phyloP scores from a whole-genome alignment of 2,329 filamentous ascomycete species.

The Ceratocystis lukuohia region DNA sequence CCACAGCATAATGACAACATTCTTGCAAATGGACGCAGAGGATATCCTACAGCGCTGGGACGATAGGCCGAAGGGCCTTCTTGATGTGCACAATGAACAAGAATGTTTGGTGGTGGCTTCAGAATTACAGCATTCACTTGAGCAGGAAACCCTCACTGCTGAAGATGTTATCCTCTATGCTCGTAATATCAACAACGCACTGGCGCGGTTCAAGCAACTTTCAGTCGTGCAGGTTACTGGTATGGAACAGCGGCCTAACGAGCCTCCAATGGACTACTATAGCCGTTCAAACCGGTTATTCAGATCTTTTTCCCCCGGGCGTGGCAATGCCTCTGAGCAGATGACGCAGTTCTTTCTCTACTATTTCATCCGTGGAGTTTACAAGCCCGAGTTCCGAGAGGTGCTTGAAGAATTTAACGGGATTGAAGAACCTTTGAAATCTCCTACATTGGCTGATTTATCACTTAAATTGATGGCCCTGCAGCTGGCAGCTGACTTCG shows the following conservation, averaged over 20 bases:
- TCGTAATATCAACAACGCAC: conserved; percentile 1
- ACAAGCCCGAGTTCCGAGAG: conserved; percentile 33
- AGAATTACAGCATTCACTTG: conserved; percentile 9
- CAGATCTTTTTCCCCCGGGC: conserved; percentile 28
- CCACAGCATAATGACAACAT: conserved; percentile 11
- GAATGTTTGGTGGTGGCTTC: conserved; percentile 4
- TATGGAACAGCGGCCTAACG: conserved; percentile 17
- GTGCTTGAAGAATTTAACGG: conserved; percentile 28
- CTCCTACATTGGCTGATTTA: conserved; percentile 29
- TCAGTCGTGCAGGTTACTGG: conserved; percentile 15
- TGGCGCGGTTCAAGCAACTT: conserved; percentile 19
- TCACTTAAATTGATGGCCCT: conserved; percentile 40
- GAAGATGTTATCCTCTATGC: neutral
- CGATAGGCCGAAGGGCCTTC: conserved; percentile 8
- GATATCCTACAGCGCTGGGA: conserved; percentile 16
- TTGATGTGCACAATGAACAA: conserved; percentile 8
- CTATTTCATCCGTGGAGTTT: conserved; percentile 32
- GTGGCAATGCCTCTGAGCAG: conserved; percentile 30
- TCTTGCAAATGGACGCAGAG: conserved; percentile 12
- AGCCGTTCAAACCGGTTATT: conserved; percentile 28
- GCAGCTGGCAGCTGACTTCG: conserved; percentile 43
- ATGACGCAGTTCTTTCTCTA: conserved; percentile 24
- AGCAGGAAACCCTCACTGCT: neutral
- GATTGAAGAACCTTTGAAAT: neutral
- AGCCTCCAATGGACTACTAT: conserved; percentile 23